Percentiles rank a stretch among this genome's conserved stretches.
These are phyloP conservation scores for Boletus rubescentipes DNA, from an alignment of 768 basidiomycete species.

Conservation along the genomic window DNA sequence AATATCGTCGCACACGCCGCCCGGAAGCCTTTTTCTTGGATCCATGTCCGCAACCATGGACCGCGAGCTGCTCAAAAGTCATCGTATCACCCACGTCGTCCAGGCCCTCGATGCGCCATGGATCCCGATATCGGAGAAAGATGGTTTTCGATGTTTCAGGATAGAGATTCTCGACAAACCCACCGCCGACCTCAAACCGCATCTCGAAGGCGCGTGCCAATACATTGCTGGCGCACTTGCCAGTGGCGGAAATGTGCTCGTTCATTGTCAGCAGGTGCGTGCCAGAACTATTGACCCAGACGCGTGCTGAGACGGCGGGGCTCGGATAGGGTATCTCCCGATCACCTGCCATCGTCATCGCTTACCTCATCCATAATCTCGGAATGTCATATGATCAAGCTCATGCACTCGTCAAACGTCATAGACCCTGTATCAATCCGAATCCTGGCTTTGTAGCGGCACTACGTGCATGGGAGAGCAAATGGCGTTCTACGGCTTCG, in stretches of 20 bases:
- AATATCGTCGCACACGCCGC: conserved; percentile 6
- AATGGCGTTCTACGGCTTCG: conserved; percentile 25
- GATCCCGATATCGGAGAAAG: conserved; percentile 48
- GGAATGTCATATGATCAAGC: conserved; percentile 74
- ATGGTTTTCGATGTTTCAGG: conserved; percentile 55
- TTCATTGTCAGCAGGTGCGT: conserved; percentile 80
- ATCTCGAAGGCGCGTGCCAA: conserved; percentile 66
- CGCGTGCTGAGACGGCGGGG: background rate
- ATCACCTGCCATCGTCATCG: conserved; percentile 72
- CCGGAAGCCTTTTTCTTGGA: conserved; percentile 67
- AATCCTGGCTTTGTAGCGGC: conserved; percentile 72
- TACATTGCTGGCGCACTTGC: conserved; percentile 64
- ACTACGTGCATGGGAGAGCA: conserved; percentile 56
- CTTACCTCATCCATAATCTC: conserved; percentile 74
- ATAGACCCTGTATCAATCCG: conserved; percentile 72
- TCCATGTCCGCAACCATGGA: conserved; percentile 63
- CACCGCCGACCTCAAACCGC: conserved; percentile 60
- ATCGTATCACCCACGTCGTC: conserved; percentile 59
- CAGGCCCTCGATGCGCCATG: conserved; percentile 68
- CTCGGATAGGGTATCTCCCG: conserved; percentile 69
- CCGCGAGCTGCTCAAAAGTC: conserved; percentile 45
- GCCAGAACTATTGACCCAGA: background rate
- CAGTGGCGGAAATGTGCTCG: conserved; percentile 64
- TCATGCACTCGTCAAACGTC: conserved; percentile 55
- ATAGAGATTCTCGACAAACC: conserved; percentile 67